Evolutionary conservation across 768 basidiomycete species (phyloP), one percentile per base, ranked within the genome.

Genomic region (Amanita rubescens): DNA sequence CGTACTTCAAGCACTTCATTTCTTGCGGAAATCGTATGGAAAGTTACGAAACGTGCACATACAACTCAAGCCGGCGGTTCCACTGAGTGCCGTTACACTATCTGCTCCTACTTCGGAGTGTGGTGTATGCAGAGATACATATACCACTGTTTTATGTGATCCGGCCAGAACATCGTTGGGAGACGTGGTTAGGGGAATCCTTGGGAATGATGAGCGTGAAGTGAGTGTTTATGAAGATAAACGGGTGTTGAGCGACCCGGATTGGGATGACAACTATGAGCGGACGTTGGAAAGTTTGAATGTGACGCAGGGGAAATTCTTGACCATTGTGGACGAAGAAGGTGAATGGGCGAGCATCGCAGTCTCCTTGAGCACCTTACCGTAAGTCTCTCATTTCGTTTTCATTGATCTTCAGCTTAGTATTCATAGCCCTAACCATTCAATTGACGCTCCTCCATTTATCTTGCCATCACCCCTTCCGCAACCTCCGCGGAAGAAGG

Each of bases 251-350:
- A 87, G 83, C 58, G 96, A 98, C 62, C 91, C 92, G 6, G 95
- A 98, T 63, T 95, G 88, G 77, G 87, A 91, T 43, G 94, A 97
- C 61, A 97, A 97, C 61, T 64, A 80, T 56, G 85, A 79, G 2
- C 77, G 86, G 56, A 92, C 90, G 44, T 65, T 99, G 59, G 87
- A 82, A 58, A 89, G 90, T 59, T 63, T 98, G 51, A 87, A 80
- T 44, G 82, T 95, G 30, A 81, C 78, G 0, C 71, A 85, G 51
- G 93, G 94, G 38, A 94, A 85, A 70, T 95, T 96, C 71, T 63
- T 98, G 62, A 82, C 84, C 4, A 86, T 97, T 32, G 84, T 84
- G 3, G 94, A 97, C 65, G 94, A 96, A 61, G 90, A 94, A 27
- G 88, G 80, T 5, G 84, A 82, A 54, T 77, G 74, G 67, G 81